A percentile compares a stretch with the other conserved stretches of the same genome.
These are phyloP conservation scores for Sparassis latifolia DNA, from an alignment of 1,284 basidiomycete species.

Conservation along the genomic window DNA sequence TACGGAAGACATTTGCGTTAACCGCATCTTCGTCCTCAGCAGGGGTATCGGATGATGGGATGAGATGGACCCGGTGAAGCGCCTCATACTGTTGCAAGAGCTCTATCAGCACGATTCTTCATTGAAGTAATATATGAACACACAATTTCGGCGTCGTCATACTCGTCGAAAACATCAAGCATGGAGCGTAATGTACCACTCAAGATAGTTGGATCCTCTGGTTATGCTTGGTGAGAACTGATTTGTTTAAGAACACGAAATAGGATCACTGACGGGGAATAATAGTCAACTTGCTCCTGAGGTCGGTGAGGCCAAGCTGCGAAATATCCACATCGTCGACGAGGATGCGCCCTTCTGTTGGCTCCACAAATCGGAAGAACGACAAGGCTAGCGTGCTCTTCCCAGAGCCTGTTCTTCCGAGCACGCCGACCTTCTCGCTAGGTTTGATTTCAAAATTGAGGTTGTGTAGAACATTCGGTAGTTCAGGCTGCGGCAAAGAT, in stretches of 20 bases:
- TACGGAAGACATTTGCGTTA: constrained; percentile 82
- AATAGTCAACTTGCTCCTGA: constrained; percentile 82
- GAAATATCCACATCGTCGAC: constrained; percentile 89
- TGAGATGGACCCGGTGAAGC: constrained; percentile 81
- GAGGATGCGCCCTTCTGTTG: constrained; percentile 73
- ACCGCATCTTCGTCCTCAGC: constrained; percentile 49
- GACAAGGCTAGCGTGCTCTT: constrained; percentile 89
- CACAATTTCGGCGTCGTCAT: constrained; percentile 81
- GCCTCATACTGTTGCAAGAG: constrained; percentile 63
- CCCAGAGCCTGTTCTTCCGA: constrained; percentile 86
- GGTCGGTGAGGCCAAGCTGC: constrained; percentile 80
- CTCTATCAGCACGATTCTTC: not conserved
- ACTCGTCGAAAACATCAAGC: constrained; percentile 88
- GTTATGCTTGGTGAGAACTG: not conserved
- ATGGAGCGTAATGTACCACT: constrained; percentile 84
- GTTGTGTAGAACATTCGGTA: constrained; percentile 83
- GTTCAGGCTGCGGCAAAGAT: constrained; percentile 48
- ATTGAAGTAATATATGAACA: constrained; percentile 17
- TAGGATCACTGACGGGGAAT: constrained; percentile 71
- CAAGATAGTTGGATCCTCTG: constrained; percentile 87
- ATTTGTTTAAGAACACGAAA: not conserved
- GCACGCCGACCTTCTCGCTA: constrained; percentile 82
- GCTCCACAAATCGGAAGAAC: constrained; percentile 94
- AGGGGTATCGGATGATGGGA: constrained; percentile 51
- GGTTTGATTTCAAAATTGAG: constrained; percentile 75